A percentile compares a stretch with the other conserved stretches of the same genome.
phyloP scores from a whole-genome alignment of 495 filamentous ascomycete genomes.

The Penicillium roqueforti region DNA sequence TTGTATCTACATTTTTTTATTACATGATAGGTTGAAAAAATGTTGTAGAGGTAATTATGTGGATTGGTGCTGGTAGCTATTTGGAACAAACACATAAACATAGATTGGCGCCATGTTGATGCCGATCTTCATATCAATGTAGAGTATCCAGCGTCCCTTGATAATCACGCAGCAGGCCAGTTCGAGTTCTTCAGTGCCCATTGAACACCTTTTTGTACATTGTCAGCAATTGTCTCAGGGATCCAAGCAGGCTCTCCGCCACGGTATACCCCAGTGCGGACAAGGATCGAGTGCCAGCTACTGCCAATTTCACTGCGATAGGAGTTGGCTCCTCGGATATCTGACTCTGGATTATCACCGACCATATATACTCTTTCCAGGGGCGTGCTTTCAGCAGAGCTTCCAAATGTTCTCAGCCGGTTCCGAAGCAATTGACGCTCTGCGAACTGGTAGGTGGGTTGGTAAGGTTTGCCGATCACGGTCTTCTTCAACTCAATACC shows the following conservation, averaged over 20 bases:
- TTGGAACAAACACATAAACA: neutral
- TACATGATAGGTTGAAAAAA: neutral
- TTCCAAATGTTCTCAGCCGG: constrained; percentile 44
- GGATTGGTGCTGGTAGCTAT: neutral
- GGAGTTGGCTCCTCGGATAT: constrained; percentile 85
- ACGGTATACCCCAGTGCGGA: constrained; percentile 76
- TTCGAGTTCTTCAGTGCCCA: constrained; percentile 55
- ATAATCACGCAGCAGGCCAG: constrained; percentile 29
- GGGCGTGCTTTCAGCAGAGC: constrained; percentile 29
- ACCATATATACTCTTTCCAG: constrained; percentile 85
- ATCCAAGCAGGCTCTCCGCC: constrained; percentile 52
- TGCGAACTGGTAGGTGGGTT: constrained; percentile 75
- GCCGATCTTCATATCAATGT: neutral
- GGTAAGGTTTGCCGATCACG: constrained; percentile 80
- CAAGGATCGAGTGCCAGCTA: constrained; percentile 75
- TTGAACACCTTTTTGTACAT: constrained; percentile 64
- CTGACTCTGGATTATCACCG: constrained; percentile 92
- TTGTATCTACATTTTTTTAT: neutral
- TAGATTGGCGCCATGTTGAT: neutral
- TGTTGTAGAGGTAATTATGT: neutral
- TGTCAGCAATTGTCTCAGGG: constrained; percentile 58
- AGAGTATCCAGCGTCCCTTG: constrained; percentile 1
- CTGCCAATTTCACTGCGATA: constrained; percentile 62
- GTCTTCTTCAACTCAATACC: constrained; percentile 58
- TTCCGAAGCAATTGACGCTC: constrained; percentile 65